These are phyloP conservation scores for Ascochyta viciae-villosae DNA, from an alignment of 2,329 filamentous ascomycete species.

Conservation along the genomic window DNA sequence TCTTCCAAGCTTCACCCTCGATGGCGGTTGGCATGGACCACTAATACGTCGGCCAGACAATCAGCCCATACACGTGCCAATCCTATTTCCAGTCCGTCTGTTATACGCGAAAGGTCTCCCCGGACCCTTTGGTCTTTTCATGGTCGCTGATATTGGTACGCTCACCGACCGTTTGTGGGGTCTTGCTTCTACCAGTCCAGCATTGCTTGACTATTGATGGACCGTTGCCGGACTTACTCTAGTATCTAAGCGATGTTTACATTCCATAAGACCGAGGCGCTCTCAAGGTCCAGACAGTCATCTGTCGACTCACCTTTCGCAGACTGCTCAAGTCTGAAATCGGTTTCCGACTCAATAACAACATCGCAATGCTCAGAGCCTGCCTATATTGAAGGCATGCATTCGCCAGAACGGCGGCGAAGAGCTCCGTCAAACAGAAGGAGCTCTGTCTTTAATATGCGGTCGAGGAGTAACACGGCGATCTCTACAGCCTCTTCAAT, in stretches of 20 bases:
- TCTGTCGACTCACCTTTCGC: conserved; percentile 42
- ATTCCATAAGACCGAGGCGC: conserved; percentile 44
- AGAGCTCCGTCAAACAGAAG: conserved; percentile 34
- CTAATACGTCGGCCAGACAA: conserved; percentile 35
- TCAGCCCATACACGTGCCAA: conserved; percentile 8
- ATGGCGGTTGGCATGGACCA: conserved; percentile 29
- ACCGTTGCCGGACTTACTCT: conserved; percentile 16
- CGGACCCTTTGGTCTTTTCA: conserved; percentile 32
- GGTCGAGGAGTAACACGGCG: conserved; percentile 48
- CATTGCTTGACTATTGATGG: conserved; percentile 33
- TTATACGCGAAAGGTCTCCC: conserved; percentile 35
- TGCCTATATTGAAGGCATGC: conserved; percentile 34
- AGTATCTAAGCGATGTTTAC: conserved; percentile 42
- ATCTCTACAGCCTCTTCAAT: conserved; percentile 43
- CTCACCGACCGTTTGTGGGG: conserved; percentile 29
- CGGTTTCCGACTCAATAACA: conserved; percentile 32
- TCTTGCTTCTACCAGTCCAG: conserved; percentile 30
- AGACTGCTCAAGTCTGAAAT: conserved; percentile 28
- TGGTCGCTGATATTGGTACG: conserved; percentile 33
- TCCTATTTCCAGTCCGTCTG: conserved; percentile 31
- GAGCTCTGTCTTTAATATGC: conserved; percentile 47
- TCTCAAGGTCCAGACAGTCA: conserved; percentile 42
- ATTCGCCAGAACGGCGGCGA: conserved; percentile 41
- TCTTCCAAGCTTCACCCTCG: conserved; percentile 23
- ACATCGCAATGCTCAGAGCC: conserved; percentile 34